Evolutionary conservation across 2,329 filamentous ascomycete genomes (phyloP).

Genomic region (Emydomyces testavorans): DNA sequence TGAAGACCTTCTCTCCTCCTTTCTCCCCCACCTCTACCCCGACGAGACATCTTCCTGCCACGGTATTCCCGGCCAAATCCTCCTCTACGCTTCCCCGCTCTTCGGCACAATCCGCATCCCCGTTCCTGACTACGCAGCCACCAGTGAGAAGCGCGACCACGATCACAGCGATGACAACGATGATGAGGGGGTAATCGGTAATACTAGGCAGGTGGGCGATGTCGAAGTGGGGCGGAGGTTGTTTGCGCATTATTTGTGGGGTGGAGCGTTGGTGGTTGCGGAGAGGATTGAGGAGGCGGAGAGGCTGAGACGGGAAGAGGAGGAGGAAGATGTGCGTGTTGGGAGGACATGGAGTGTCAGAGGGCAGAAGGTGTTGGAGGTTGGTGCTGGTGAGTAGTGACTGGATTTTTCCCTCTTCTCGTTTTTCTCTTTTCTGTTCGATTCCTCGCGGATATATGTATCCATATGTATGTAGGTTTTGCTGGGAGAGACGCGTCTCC

Average conservation of each 20-base stretch:
- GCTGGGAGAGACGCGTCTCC: neutral
- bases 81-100: slow-evolving; percentile 39
- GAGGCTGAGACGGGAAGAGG: slow-evolving; percentile 16
- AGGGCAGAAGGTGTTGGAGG: slow-evolving; percentile 44
- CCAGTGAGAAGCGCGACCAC: neutral
- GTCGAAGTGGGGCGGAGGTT: slow-evolving; percentile 41
- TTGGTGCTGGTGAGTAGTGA: slow-evolving; percentile 47
- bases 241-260: slow-evolving; percentile 52
- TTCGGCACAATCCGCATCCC: slow-evolving; percentile 33
- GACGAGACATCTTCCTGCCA: slow-evolving; percentile 46
- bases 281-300: slow-evolving; percentile 17
- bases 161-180: neutral
- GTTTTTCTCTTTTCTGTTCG: neutral
- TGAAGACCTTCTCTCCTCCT: slow-evolving; percentile 44
- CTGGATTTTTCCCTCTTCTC: slow-evolving; percentile 4
- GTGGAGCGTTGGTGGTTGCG: slow-evolving; percentile 38
- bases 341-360: slow-evolving; percentile 34
- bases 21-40: slow-evolving; percentile 45
- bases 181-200: slow-evolving; percentile 14
- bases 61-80: slow-evolving; percentile 41
- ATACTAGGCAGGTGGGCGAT: slow-evolving; percentile 1
- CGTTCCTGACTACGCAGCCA: slow-evolving; percentile 27
- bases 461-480: slow-evolving; percentile 7
- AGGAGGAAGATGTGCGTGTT: slow-evolving; percentile 14
- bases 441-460: slow-evolving; percentile 2